phyloP scores from a whole-genome alignment of 108 stramenopile genomes.

The Schizochytrium sp. region DNA sequence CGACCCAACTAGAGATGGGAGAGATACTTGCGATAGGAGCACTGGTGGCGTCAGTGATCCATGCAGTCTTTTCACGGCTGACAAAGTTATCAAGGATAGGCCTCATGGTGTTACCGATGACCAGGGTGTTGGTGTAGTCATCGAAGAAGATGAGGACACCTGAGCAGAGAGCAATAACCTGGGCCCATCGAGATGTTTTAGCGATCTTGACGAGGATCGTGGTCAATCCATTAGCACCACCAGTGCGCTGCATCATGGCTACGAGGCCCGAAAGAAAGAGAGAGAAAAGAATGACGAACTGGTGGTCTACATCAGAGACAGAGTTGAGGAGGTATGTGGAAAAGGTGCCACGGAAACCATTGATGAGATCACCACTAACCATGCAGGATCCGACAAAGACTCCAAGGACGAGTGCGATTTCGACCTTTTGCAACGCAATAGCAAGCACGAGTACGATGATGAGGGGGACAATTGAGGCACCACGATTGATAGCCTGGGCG shows the following conservation, averaged over 20 bases:
- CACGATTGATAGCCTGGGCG: slow-evolving; percentile 53
- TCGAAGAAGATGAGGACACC: slow-evolving; percentile 76
- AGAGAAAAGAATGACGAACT: slow-evolving; percentile 73
- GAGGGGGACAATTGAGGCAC: slow-evolving; percentile 74
- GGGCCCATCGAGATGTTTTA: slow-evolving; percentile 69
- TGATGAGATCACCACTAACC: slow-evolving; percentile 65
- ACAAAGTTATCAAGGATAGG: slow-evolving; percentile 73
- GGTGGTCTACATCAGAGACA: slow-evolving; percentile 62
- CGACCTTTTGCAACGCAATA: slow-evolving; percentile 71
- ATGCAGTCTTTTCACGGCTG: slow-evolving; percentile 78
- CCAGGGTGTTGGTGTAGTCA: slow-evolving; percentile 75
- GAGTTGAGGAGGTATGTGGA: slow-evolving; percentile 57
- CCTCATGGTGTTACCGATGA: slow-evolving; percentile 76
- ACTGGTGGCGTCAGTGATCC: slow-evolving; percentile 78
- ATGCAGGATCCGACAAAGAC: slow-evolving; percentile 79
- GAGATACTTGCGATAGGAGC: slow-evolving; percentile 77
- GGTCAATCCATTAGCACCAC: slow-evolving; percentile 75
- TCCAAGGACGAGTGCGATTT: slow-evolving; percentile 73
- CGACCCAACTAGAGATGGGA: slow-evolving; percentile 79
- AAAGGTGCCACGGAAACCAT: slow-evolving; percentile 76
- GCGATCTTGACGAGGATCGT: slow-evolving; percentile 63
- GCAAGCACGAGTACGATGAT: slow-evolving; percentile 73
- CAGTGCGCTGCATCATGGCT: slow-evolving; percentile 74
- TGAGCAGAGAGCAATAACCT: slow-evolving; percentile 67
- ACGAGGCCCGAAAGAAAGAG: slow-evolving; percentile 77